phyloP scores from a whole-genome alignment of 2,329 filamentous ascomycete species.

The Diplocarpon rosae region DNA sequence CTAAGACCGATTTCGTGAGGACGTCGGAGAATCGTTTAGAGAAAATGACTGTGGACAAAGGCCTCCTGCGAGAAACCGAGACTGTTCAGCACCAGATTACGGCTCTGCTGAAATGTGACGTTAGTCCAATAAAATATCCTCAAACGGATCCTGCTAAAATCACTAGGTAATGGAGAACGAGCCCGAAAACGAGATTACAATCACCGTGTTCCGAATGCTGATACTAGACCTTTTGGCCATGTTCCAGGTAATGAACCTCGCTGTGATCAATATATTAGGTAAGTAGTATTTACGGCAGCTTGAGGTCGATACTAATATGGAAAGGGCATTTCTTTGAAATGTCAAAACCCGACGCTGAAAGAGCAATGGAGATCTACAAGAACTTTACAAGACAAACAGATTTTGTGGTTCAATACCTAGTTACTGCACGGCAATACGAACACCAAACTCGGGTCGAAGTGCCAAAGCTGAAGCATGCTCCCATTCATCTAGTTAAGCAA shows the following conservation, averaged over 20 bases:
- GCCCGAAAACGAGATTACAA: conserved; percentile 89
- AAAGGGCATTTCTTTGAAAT: conserved; percentile 96
- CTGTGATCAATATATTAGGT: conserved; percentile 94
- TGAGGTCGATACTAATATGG: conserved; percentile 5
- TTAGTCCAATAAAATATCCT: conserved; percentile 35
- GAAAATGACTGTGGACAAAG: conserved; percentile 80
- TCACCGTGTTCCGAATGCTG: conserved; percentile 84
- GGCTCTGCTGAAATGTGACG: conserved; percentile 80
- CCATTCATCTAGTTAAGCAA: conserved; percentile 78
- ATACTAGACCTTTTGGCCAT: conserved; percentile 82
- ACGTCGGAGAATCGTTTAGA: conserved; percentile 74
- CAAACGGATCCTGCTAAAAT: conserved; percentile 15
- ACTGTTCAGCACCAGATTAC: conserved; percentile 78
- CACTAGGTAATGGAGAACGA: conserved; percentile 71
- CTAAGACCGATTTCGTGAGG: conserved; percentile 82
- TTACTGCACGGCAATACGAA: conserved; percentile 79
- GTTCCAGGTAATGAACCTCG: conserved; percentile 93
- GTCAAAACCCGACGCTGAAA: conserved; percentile 86
- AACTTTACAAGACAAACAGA: conserved; percentile 88
- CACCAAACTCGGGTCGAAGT: conserved; percentile 88
- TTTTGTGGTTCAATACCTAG: conserved; percentile 80
- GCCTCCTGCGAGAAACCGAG: conserved; percentile 83
- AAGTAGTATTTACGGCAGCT: conserved; percentile 27
- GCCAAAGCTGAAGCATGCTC: conserved; percentile 93
- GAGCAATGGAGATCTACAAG: conserved; percentile 85